Conservation (phyloP, 257 asterid genomes). For the Solanum acaule region DNA sequence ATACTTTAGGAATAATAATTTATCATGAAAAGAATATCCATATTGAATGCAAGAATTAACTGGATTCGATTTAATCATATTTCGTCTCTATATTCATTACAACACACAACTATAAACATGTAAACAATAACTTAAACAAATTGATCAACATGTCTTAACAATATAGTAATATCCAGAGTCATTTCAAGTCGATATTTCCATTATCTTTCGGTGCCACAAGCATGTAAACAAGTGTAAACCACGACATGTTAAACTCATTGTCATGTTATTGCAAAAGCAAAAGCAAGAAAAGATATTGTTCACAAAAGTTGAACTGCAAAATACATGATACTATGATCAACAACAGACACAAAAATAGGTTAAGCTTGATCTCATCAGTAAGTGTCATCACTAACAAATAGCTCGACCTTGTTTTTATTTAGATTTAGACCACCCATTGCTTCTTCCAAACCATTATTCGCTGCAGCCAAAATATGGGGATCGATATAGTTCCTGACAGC, state of each 20-base stretch:
- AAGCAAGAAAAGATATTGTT: neutral
- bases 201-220: neutral
- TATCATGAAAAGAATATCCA: neutral
- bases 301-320: neutral
- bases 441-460: conserved; percentile 55
- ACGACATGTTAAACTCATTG: neutral
- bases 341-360: neutral
- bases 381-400: conserved; percentile 17
- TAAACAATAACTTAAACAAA: neutral
- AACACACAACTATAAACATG: neutral
- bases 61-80: neutral
- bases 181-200: neutral
- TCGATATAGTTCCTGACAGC: conserved; percentile 39
- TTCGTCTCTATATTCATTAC: neutral
- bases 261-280: neutral
- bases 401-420: conserved; percentile 20
- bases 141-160: neutral
- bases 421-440: conserved; percentile 39
- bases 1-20: too few species aligned
- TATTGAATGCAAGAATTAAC: neutral
- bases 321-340: neutral
- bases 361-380: conserved; percentile 9
- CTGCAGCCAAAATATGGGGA: conserved; percentile 28
- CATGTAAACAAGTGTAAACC: neutral
- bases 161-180: neutral